A percentile compares a stretch with the other conserved stretches of the same genome.
Evolutionary conservation across 192 early-diverging fungal species (phyloP).

Genomic region (Linnemannia schmuckeri): DNA sequence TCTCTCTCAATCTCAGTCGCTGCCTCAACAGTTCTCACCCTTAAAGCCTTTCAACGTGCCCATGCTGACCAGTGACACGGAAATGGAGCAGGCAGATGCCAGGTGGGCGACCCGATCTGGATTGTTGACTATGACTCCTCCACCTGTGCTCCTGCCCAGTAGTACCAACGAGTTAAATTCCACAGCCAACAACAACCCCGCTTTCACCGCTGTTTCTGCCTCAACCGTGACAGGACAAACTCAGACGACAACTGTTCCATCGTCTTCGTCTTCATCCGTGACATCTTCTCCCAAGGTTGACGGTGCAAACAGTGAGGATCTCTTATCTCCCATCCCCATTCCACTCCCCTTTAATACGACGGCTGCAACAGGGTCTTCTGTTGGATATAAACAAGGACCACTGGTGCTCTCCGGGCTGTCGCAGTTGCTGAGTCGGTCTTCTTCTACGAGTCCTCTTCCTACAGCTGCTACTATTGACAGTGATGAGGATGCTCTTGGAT

Average conservation of each 20-base stretch:
- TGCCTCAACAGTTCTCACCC: slow-evolving; percentile 20
- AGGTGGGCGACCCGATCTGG: background rate
- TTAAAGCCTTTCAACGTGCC: background rate
- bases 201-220: background rate
- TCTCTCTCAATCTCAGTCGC: slow-evolving; percentile 16
- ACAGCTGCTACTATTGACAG: background rate
- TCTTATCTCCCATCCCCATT: background rate
- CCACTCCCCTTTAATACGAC: background rate
- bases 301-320: background rate
- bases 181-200: no score
- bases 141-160: background rate
- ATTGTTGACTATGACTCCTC: background rate
- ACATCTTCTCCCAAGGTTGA: background rate
- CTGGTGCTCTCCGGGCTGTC: slow-evolving; percentile 19
- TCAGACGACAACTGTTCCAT: background rate
- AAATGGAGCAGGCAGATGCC: slow-evolving; percentile 2
- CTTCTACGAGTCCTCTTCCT: background rate
- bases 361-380: background rate
- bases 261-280: slow-evolving; percentile 3
- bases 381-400: background rate
- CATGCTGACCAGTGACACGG: background rate
- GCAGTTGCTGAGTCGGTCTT: slow-evolving; percentile 23
- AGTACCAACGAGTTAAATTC: background rate
- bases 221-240: background rate
- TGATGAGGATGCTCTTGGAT: background rate